Base-by-base conservation (phyloP, 78 protist species). In the Dictyostelium purpureum region DNA sequence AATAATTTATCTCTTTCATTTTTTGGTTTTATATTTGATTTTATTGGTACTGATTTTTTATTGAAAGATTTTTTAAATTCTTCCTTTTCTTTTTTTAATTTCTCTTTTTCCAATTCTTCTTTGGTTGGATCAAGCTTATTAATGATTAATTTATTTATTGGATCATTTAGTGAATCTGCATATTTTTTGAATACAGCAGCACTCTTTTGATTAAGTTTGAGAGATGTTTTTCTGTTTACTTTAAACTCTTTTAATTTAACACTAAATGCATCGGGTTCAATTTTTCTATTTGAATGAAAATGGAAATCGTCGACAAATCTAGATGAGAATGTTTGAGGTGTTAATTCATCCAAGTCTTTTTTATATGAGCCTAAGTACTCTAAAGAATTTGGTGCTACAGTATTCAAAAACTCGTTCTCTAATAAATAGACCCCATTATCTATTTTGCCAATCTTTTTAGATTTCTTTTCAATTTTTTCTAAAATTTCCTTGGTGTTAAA, bases 131-230 rank as follows among this genome's bases (percentile, higher is more conserved):
- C 26, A 12, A 51, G 52, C 14, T 73, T 28, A n/a, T 28, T 77
- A 9, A 77, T 77, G 51, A 54, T 56, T 28, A 54, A 57, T 18
- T 51, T 77, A 24, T 57, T 14, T 77, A 31, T 77, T 28, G 87
- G 87, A 33, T 78, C 87, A 61, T 59, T 59, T n/a, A 78, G 45
- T n/a, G 76, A 61, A 3, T 78, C 87, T 40, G 87, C 70, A 78
- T 78, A 59, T 11, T 28, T 56, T 28, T 59, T 38, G 31, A 59
- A 78, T 2, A 42, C 4, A 2, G 18, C 45, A 16, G 71, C 87
- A 24, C 59, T 38, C 19, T 38, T 43, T n/a, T 61, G 71, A 5
- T 40, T 43, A 14, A 38, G 28, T 6, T 65, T 40, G 40, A 43
- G 59, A 38, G 49, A 54, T 10, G 37, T 43, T 76, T 37, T 47